Base-by-base conservation (phyloP, 1,284 basidiomycete species). In the Naganishia sp. region DNA sequence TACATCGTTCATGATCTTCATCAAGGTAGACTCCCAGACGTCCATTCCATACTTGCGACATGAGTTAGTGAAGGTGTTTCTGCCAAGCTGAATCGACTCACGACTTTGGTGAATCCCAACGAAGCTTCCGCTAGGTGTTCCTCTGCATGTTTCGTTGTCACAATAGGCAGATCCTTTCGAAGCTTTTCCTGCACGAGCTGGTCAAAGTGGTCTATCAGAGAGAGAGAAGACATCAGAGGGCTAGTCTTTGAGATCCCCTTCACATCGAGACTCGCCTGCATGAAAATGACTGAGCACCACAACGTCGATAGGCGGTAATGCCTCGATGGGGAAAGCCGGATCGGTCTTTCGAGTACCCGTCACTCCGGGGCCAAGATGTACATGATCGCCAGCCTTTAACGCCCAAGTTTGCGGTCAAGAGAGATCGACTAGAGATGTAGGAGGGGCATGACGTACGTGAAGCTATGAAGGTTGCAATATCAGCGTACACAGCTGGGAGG, bases 51-150 rank as follows among this genome's bases (percentile, higher is more conserved):
- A 67, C 69, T 54, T 25, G 2, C 43, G 21, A 35, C 32, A 46
- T 5, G 2, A 28, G n/a, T 18, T 7, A 23, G 21, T 3, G 5
- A 35, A 25, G 7, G 25, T 21, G 25, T 31, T 43, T 21, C n/a
- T 0, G 11, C 61, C n/a, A 2, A 39, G 57, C 6, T 57, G 43
- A 13, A 52, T 63, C 62, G 10, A 53, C 68, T 61, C 23, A 65
- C 68, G 10, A 72, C 69, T 47, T 67, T 63, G 9, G 67, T 68
- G 55, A 72, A 72, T 18, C 70, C 70, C 2, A 67, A 45, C 32
- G 46, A 47, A 28, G 47, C 53, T 43, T 63, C 56, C n/a, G 45
- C 55, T 35, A 69, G 45, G 35, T 66, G 62, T 35, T 67, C 57
- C 45, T 67, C 65, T n/a, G 68, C 68, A 21, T 69, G 68, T 51